Conservation (phyloP, 2,329 filamentous ascomycete genomes). For the Pyricularia sp. region DNA sequence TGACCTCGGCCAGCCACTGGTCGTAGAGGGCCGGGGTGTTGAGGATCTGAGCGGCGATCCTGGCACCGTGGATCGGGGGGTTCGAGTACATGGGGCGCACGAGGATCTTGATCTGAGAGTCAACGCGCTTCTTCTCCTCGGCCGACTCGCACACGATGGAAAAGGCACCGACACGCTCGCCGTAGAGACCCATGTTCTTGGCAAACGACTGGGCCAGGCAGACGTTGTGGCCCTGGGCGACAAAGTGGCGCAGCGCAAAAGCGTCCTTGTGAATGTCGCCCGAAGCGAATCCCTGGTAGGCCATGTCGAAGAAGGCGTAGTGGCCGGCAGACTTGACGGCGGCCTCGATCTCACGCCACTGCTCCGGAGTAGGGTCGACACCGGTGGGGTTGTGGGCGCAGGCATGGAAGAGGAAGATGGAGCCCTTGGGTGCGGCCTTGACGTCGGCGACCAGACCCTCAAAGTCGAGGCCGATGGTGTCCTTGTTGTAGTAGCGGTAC, state of each 20-base stretch:
- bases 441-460: slow-evolving; percentile 85
- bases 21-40: slow-evolving; percentile 73
- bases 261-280: slow-evolving; percentile 19
- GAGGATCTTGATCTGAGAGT: slow-evolving; percentile 96
- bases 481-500: slow-evolving; percentile 98
- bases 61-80: slow-evolving; percentile 90
- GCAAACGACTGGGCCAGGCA: slow-evolving; percentile 88
- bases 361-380: slow-evolving; percentile 4
- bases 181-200: slow-evolving; percentile 99
- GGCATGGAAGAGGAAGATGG: slow-evolving; percentile 65
- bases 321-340: not conserved
- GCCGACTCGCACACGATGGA: slow-evolving; percentile 73
- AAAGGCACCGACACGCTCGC: slow-evolving; percentile 95
- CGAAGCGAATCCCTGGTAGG: slow-evolving; percentile 4
- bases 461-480: slow-evolving; percentile 96
- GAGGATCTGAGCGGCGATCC: slow-evolving; percentile 84
- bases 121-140: slow-evolving; percentile 89
- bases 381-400: slow-evolving; percentile 13
- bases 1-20: slow-evolving; percentile 94
- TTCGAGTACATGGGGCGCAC: slow-evolving; percentile 97
- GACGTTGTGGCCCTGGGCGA: slow-evolving; percentile 81
- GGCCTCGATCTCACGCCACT: slow-evolving; percentile 3
- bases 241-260: slow-evolving; percentile 85
- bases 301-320: slow-evolving; percentile 4
- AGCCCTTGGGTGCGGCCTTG: slow-evolving; percentile 74